Percentiles rank a stretch among this genome's conserved stretches.
Evolutionary conservation across 2,329 filamentous ascomycete genomes (phyloP).

Genomic region (Paramyrothecium sp.): DNA sequence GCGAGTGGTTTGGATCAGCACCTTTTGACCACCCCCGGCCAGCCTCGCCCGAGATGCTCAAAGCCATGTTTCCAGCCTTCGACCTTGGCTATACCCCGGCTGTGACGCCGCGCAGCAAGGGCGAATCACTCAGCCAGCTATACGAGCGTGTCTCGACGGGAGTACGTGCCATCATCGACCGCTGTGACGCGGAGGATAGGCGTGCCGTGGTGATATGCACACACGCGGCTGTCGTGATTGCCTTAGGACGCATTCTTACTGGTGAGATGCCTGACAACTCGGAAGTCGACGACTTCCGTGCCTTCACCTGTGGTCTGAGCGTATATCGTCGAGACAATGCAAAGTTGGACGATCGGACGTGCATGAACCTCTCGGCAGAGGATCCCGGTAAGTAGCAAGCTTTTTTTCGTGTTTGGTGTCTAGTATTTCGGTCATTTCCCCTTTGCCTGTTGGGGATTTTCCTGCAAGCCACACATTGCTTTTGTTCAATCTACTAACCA

Average conservation of each 20-base stretch:
- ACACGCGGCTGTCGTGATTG: conserved; percentile 88
- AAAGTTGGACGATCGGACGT: not conserved
- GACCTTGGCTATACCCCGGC: conserved; percentile 57
- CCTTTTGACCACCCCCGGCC: conserved; percentile 83
- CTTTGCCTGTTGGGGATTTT: not conserved
- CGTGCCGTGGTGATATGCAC: conserved; percentile 77
- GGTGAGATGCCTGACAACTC: conserved; percentile 71
- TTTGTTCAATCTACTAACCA: conserved; percentile 5
- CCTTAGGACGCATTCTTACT: conserved; percentile 78
- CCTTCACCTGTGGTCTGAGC: conserved; percentile 80
- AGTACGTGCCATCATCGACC: conserved; percentile 67
- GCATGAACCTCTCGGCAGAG: not conserved
- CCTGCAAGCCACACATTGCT: conserved; percentile 3
- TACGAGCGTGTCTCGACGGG: conserved; percentile 76
- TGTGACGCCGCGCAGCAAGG: conserved; percentile 66
- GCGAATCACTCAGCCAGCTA: conserved; percentile 77
- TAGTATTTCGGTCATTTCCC: not conserved
- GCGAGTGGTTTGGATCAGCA: conserved; percentile 90
- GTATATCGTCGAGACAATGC: conserved; percentile 46
- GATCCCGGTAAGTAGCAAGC: not conserved
- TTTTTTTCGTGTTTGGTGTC: not conserved
- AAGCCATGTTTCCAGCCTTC: conserved; percentile 64
- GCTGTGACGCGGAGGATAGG: conserved; percentile 68
- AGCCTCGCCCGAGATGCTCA: conserved; percentile 61
- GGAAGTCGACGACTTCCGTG: conserved; percentile 75